Evolutionary conservation across 2,329 filamentous ascomycete genomes (phyloP), one percentile per base, ranked within the genome.

Genomic region (Annulohypoxylon truncatum): DNA sequence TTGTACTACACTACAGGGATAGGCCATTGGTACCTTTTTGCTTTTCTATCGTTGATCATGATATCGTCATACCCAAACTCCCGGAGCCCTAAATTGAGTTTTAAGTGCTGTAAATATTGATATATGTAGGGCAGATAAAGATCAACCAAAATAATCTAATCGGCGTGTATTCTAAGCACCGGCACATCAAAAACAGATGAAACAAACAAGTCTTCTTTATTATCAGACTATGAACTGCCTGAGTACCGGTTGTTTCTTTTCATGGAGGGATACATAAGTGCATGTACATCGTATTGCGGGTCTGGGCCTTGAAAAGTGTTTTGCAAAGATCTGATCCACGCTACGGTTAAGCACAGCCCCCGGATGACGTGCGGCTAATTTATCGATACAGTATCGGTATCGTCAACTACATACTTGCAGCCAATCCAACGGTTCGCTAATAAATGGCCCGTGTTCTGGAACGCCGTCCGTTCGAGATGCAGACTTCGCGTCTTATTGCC

Each of bases 321-420:
- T 61, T 57, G 62, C 46, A 62, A 51, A 33, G 56, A 61, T 61
- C 46, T 47, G 52, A 65, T 65, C 62, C 44, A 40, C 63, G 40
- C 40, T 57, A 56, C 57, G 47, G 54, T 57, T 44, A 29, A 56
- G 63, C 57, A 61, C 52, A 28, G 55, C 55, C 63, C 40, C 35
- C 47, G 26, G 52, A 57, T 66, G 63, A 66, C 57, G 63, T 66
- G 63, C 57, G 28, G 47, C 58, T 38, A 31, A 40, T 44, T 47
- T 57, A 62, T 60, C 55, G 64, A 57, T 67, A 60, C 48, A 5
- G 18, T 31, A 20, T 51, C 47, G 13, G 33, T 46, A 28, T 22
- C 48, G 20, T 22, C 22, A 8, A 28, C 48, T 42, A 20, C n/a
- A n/a, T n/a, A n/a, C n/a, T n/a, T n/a, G 12, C 33, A 38, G 38